Evolutionary conservation across 116 monocot genomes (phyloP).

Genomic region (Phalaenopsis hybrid): DNA sequence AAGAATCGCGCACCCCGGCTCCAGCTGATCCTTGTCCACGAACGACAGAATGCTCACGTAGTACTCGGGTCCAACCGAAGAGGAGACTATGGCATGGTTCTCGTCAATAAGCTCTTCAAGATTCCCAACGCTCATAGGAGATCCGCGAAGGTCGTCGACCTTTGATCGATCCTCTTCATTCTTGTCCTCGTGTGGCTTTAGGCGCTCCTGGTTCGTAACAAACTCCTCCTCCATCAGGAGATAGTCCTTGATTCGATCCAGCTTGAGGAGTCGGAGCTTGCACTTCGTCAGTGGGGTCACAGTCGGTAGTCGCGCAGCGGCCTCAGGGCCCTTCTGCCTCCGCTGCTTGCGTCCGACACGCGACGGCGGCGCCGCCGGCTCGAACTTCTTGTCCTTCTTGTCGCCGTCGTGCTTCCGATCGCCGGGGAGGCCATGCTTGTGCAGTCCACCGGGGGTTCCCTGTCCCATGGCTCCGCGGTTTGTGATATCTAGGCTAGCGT

Average conservation of each 20-base stretch:
- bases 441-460: constrained; percentile 69
- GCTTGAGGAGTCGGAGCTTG: constrained; percentile 81
- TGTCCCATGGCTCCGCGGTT: constrained; percentile 44
- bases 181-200: constrained; percentile 88
- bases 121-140: constrained; percentile 95
- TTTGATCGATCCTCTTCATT: constrained; percentile 88
- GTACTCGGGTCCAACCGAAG: constrained; percentile 93
- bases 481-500: no score
- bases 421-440: constrained; percentile 56
- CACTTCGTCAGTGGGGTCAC: constrained; percentile 94
- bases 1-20: constrained; percentile 88
- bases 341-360: constrained; percentile 86
- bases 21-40: constrained; percentile 94
- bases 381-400: constrained; percentile 87
- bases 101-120: constrained; percentile 97
- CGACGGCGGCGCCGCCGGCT: constrained; percentile 73
- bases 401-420: constrained; percentile 67
- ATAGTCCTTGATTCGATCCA: constrained; percentile 95
- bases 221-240: constrained; percentile 99
- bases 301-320: constrained; percentile 73
- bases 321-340: constrained; percentile 93
- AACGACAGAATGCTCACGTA: constrained; percentile 87
- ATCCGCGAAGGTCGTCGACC: constrained; percentile 86
- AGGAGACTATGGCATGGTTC: constrained; percentile 92
- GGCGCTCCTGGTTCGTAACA: constrained; percentile 79